Evolutionary conservation across 163 green algal genomes (phyloP), one percentile per base, ranked within the genome.

Genomic region (Volvox carteri): DNA sequence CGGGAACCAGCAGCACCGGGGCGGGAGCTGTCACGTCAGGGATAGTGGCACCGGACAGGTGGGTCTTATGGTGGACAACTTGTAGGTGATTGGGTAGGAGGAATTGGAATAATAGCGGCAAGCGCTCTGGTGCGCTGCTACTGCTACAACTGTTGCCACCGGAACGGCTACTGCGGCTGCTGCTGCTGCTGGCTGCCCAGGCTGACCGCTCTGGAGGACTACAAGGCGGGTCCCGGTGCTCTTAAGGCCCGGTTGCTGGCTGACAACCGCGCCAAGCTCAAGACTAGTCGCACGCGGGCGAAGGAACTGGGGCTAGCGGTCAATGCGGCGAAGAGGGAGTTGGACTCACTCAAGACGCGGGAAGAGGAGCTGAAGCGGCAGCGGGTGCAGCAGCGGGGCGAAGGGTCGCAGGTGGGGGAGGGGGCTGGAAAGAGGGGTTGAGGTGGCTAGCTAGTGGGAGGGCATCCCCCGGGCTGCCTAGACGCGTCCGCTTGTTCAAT

Each of bases 251-350:
- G 67, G 7, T 77, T 94, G 76, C 75, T 94, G 74, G 81, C 78
- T 25, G 90, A 93, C 58, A 95, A 95, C 88, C 62, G 73, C 4
- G 21, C 54, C 60, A 92, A 87, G 85, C 81, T 93, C 39, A 81
- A 70, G 41, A 35, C 81, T 1, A 50, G 84, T 18, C 68, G 68
- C 19, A 60, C 25, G 46, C 86, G 28, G 44, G 83, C 78, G 70
- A 87, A 93, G 90, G 92, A 96, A 76, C 86, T 96, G 76, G 93
- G 86, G 1, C 70, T 95, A 41, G 28, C 54, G 9, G 92, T 96
- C 14, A 96, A 96, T 73, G 78, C 46, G 2, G 77, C 85, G 60
- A 96, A 96, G 90, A 86, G 78, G 14, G 88, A 94, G 68, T 79
- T 96, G 16, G 93, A 96, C 84, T 75, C 56, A 35, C 48, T 93